Conservation (phyloP, 345 rosid species). For the Crucihimalaya himalaica region DNA sequence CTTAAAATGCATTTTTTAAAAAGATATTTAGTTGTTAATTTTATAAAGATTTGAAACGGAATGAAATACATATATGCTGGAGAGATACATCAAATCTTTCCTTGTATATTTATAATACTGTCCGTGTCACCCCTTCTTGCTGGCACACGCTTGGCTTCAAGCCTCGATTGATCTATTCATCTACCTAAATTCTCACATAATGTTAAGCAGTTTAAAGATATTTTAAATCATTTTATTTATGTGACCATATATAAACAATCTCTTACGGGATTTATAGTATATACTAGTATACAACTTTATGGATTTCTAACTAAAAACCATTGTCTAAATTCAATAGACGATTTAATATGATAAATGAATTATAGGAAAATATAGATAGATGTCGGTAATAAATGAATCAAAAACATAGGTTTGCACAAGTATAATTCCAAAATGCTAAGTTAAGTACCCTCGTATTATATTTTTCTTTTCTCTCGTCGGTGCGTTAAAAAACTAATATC, state of each 20-base stretch:
- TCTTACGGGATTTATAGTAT: not conserved
- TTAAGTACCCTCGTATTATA: not conserved
- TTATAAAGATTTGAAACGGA: not conserved
- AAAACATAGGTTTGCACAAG: not conserved
- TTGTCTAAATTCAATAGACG: not conserved
- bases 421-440: conserved; percentile 21
- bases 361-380: not conserved
- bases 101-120: not conserved
- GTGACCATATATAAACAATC: not conserved
- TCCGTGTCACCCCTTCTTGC: conserved; percentile 29
- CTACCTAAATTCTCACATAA: not conserved
- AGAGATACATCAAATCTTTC: conserved; percentile 36
- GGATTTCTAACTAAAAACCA: not conserved
- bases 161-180: conserved; percentile 12
- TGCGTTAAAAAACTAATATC: conserved; percentile 24
- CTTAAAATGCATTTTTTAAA: not conserved
- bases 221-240: not conserved
- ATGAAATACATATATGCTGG: not conserved
- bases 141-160: conserved; percentile 36
- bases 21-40: not conserved
- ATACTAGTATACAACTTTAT: not conserved
- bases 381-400: not conserved
- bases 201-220: not conserved
- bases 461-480: conserved; percentile 27
- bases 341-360: not conserved